These are phyloP conservation scores for Stenogyne calaminthoides DNA, from an alignment of 305 asterid genomes.

Conservation along the genomic window DNA sequence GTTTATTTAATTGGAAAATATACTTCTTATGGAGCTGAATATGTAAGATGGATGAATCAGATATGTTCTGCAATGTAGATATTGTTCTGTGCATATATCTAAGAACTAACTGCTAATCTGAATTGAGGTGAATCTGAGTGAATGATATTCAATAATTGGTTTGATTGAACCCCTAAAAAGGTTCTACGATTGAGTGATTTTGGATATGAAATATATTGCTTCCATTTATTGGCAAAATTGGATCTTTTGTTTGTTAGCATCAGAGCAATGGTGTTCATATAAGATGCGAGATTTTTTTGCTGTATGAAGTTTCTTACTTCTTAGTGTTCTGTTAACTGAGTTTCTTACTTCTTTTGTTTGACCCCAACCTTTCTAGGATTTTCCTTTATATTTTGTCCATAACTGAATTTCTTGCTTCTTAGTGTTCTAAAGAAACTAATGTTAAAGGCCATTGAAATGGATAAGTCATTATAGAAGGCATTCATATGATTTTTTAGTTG, in stretches of 20 bases:
- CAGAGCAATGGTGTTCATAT: not conserved
- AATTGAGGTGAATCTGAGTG: slow-evolving; percentile 1
- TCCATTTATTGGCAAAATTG: not conserved
- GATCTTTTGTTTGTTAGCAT: not conserved
- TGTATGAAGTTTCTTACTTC: not conserved
- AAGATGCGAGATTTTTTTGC: not conserved
- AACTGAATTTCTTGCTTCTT: not conserved
- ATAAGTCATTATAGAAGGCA: not conserved
- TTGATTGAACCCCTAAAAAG: not conserved
- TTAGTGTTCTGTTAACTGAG: too few species aligned
- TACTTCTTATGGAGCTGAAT: not conserved
- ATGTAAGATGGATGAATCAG: not conserved
- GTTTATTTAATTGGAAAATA: not conserved
- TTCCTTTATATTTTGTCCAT: not conserved
- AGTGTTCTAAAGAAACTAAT: not conserved
- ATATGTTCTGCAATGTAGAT: not conserved
- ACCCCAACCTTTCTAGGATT: not conserved
- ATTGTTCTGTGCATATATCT: not conserved
- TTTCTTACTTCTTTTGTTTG: too few species aligned
- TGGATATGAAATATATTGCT: not conserved
- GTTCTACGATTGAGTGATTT: not conserved
- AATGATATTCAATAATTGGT: not conserved
- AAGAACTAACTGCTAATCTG: not conserved
- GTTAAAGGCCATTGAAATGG: not conserved
- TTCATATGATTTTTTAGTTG: not conserved